These are phyloP conservation scores for Penicillium steckii DNA, from an alignment of 495 filamentous ascomycete species.

Conservation along the genomic window DNA sequence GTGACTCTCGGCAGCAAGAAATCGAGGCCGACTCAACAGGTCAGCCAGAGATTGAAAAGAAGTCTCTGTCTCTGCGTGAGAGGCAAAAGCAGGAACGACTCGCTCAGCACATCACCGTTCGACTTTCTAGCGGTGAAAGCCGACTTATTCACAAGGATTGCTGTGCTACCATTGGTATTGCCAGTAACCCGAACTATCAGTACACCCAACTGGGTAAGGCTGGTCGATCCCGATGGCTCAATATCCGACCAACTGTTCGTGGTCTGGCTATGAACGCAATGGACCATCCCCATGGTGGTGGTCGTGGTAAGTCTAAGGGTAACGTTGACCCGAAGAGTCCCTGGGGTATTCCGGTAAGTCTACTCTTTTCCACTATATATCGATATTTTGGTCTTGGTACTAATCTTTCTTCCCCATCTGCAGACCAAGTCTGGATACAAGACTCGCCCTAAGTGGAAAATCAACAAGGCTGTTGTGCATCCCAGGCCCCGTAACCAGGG, in stretches of 20 bases:
- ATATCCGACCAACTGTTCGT: slow-evolving; percentile 89
- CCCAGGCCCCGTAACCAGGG: slow-evolving; percentile 75
- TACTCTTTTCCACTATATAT: slow-evolving; percentile 7
- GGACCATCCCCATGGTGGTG: slow-evolving; percentile 98
- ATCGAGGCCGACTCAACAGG: slow-evolving; percentile 17
- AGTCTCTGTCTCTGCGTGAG: slow-evolving; percentile 37
- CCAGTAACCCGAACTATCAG: slow-evolving; percentile 89
- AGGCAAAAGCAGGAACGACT: slow-evolving; percentile 52
- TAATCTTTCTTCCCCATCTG: slow-evolving; percentile 15
- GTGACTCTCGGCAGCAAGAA: slow-evolving; percentile 48
- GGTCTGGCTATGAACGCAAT: slow-evolving; percentile 97
- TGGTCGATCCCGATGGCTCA: slow-evolving; percentile 86
- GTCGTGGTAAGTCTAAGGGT: slow-evolving; percentile 97
- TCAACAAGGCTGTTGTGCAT: slow-evolving; percentile 79
- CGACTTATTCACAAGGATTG: slow-evolving; percentile 85
- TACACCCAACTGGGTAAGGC: slow-evolving; percentile 92
- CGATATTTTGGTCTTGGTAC: background rate
- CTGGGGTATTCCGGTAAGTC: slow-evolving; percentile 90
- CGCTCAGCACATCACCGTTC: slow-evolving; percentile 70
- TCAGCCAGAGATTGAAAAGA: slow-evolving; percentile 23
- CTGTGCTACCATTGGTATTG: slow-evolving; percentile 88
- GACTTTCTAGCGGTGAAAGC: slow-evolving; percentile 88
- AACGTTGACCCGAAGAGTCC: slow-evolving; percentile 91
- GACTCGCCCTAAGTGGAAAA: slow-evolving; percentile 74
- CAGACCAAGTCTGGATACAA: slow-evolving; percentile 97